These are phyloP conservation scores for Dendrobium catenatum DNA, from an alignment of 106 monocot species.

Conservation along the genomic window DNA sequence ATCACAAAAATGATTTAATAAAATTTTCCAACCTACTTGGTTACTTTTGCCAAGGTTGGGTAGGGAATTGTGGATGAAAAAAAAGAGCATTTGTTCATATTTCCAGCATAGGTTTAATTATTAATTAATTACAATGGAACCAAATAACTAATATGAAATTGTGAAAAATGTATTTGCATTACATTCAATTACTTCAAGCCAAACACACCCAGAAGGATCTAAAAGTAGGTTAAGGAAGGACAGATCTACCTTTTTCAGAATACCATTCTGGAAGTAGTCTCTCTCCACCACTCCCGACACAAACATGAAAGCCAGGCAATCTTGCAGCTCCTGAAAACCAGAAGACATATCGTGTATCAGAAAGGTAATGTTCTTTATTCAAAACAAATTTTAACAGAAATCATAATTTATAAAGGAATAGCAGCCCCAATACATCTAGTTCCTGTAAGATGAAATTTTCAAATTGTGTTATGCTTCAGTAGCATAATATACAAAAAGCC, in stretches of 20 bases:
- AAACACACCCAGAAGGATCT: not conserved
- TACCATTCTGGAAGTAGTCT: slow-evolving; percentile 88
- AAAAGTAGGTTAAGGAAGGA: not conserved
- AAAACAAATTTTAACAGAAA: not conserved
- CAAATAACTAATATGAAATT: no score
- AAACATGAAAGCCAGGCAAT: slow-evolving; percentile 86
- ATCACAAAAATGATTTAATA: no score
- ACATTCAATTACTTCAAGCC: no score
- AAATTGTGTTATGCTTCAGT: not conserved
- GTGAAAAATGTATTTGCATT: no score
- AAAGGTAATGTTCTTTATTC: not conserved
- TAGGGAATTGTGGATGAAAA: no score
- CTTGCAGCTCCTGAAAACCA: slow-evolving; percentile 48
- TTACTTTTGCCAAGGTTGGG: no score
- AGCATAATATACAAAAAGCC: not conserved
- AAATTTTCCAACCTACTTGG: no score
- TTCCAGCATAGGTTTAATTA: no score
- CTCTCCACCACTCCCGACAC: slow-evolving; percentile 95
- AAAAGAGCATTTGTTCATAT: no score
- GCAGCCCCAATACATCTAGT: not conserved
- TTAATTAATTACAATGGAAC: not conserved
- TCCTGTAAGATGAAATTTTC: not conserved
- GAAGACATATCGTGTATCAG: slow-evolving; percentile 5
- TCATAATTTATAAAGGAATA: not conserved
- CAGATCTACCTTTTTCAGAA: slow-evolving; percentile 37